These are phyloP conservation scores for Pseudogymnoascus sp. DNA, from an alignment of 2,329 filamentous ascomycete species.

Conservation along the genomic window DNA sequence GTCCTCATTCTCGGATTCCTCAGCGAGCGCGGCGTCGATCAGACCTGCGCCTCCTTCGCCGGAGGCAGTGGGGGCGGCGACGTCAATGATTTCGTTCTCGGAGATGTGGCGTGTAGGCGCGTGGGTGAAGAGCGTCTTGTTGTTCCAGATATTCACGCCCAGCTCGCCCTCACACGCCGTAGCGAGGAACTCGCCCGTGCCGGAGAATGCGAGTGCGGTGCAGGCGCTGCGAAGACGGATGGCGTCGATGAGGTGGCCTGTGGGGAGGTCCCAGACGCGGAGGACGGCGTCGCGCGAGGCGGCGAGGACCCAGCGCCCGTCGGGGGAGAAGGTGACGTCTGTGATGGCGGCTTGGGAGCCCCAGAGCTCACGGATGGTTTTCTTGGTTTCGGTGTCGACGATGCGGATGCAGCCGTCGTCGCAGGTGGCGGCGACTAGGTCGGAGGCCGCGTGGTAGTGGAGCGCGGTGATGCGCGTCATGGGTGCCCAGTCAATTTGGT, in stretches of 20 bases:
- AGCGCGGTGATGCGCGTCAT: constrained; percentile 69
- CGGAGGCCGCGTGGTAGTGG: constrained; percentile 73
- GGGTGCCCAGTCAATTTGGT: constrained; percentile 76
- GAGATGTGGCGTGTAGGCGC: constrained; percentile 78
- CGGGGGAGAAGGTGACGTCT: constrained; percentile 82
- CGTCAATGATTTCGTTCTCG: constrained; percentile 60
- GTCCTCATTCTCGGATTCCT: constrained; percentile 40
- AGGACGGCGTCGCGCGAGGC: constrained; percentile 73
- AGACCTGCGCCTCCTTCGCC: constrained; percentile 72
- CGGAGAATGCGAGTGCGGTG: constrained; percentile 78
- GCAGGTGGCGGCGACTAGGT: constrained; percentile 81
- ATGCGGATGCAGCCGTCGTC: constrained; percentile 82
- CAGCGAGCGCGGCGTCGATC: constrained; percentile 67
- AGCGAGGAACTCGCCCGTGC: constrained; percentile 88
- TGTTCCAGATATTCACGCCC: constrained; percentile 94
- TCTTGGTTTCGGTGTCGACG: constrained; percentile 82
- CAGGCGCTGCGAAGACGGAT: constrained; percentile 73
- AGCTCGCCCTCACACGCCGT: constrained; percentile 74
- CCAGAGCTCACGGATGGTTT: constrained; percentile 88
- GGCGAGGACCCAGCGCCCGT: constrained; percentile 88
- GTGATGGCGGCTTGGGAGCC: constrained; percentile 65
- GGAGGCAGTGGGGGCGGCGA: constrained; percentile 64
- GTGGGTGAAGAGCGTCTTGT: constrained; percentile 82
- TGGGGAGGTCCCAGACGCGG: constrained; percentile 90
- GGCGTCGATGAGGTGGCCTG: constrained; percentile 88